These are phyloP conservation scores for Prinsepia uniflora DNA, from an alignment of 306 rosid genomes.

Conservation along the genomic window DNA sequence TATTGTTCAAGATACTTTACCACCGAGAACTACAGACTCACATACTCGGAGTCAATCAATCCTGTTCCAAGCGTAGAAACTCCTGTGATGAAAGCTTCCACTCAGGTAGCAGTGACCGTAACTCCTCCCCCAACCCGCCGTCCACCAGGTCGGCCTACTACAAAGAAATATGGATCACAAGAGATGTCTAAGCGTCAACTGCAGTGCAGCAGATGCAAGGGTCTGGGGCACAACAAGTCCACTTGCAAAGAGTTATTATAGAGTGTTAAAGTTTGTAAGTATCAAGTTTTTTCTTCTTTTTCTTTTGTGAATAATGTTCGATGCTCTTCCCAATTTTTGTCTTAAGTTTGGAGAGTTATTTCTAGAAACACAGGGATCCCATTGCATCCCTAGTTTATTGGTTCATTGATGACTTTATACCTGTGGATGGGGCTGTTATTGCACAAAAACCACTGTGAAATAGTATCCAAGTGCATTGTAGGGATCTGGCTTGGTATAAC, in stretches of 20 bases:
- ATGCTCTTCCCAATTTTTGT: neutral
- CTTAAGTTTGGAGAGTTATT: neutral
- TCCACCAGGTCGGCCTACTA: conserved; percentile 87
- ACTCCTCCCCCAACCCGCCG: conserved; percentile 94
- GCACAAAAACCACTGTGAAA: neutral
- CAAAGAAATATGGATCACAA: conserved; percentile 63
- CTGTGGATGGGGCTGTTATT: neutral
- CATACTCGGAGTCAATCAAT: conserved; percentile 69
- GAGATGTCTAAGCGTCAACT: conserved; percentile 76
- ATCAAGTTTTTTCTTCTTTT: neutral
- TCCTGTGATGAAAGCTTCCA: conserved; percentile 42
- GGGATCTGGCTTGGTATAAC: conserved; percentile 1
- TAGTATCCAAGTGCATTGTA: neutral
- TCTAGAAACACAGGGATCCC: neutral
- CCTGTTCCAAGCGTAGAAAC: conserved; percentile 45
- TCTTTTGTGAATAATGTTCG: neutral
- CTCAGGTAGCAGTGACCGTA: conserved; percentile 54
- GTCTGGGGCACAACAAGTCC: conserved; percentile 94
- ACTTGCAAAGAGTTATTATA: conserved; percentile 68
- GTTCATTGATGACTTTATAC: neutral
- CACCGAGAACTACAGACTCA: conserved; percentile 67
- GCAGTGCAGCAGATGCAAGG: conserved; percentile 93
- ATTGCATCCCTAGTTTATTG: neutral
- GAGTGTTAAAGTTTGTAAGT: conserved; percentile 38
- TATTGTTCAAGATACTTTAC: conserved; percentile 83